These are phyloP conservation scores for Camellia sinensis DNA, from an alignment of 148 eudicot genomes.

Conservation along the genomic window DNA sequence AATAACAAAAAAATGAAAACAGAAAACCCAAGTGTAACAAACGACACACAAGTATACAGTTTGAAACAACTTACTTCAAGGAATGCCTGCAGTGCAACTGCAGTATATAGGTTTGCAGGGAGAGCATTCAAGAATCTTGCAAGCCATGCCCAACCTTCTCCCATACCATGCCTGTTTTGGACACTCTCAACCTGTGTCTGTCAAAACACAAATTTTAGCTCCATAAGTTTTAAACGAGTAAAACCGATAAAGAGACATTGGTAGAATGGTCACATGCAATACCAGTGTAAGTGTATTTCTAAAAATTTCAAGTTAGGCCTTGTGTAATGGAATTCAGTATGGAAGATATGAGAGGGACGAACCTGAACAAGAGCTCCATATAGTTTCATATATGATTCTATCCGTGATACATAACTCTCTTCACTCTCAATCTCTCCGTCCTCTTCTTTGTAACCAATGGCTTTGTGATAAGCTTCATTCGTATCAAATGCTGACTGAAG, in stretches of 20 bases:
- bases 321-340: neutral
- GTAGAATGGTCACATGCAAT: neutral
- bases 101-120: constrained; percentile 71
- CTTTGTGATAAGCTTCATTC: constrained; percentile 55
- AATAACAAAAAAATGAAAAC: too few species aligned
- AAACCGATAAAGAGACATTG: neutral
- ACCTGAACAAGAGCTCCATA: constrained; percentile 98
- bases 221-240: neutral
- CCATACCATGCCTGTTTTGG: constrained; percentile 58
- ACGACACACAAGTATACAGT: neutral
- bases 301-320: neutral
- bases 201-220: constrained; percentile 14
- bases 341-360: constrained; percentile 12
- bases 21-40: too few species aligned
- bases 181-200: constrained; percentile 69
- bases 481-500: constrained; percentile 52
- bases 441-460: constrained; percentile 70
- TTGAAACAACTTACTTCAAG: constrained; percentile 53
- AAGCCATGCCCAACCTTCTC: constrained; percentile 94
- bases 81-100: constrained; percentile 72
- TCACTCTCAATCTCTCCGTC: constrained; percentile 59
- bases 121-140: constrained; percentile 77
- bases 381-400: constrained; percentile 61
- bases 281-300: neutral
- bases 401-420: constrained; percentile 51